phyloP scores from a whole-genome alignment of 2,329 filamentous ascomycete genomes.

The Sporothrix humicola region DNA sequence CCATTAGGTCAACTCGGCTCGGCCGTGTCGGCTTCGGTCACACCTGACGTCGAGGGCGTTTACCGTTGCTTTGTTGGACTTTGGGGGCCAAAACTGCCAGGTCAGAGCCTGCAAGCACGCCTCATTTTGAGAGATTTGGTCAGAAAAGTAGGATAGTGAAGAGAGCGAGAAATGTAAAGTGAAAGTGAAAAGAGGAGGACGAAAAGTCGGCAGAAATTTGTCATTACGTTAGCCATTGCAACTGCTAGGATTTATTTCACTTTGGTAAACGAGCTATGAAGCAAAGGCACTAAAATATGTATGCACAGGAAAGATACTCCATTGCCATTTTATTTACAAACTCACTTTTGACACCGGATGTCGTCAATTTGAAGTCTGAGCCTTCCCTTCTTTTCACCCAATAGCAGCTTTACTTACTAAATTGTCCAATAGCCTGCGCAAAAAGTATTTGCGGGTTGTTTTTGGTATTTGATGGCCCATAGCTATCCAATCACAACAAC shows the following conservation, averaged over 20 bases:
- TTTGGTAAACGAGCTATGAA: too few species aligned
- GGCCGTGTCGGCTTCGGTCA: not conserved
- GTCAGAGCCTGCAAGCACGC: conserved; percentile 6
- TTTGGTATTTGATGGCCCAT: not conserved
- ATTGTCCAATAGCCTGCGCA: conserved; percentile 4
- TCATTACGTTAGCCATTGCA: too few species aligned
- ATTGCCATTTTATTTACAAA: not conserved
- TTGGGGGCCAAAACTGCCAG: conserved; percentile 18
- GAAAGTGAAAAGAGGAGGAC: not conserved
- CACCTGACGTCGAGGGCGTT: not conserved
- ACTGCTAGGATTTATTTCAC: too few species aligned
- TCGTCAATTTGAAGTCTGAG: not conserved
- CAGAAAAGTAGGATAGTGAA: not conserved
- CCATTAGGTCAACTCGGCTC: not conserved
- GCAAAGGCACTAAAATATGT: not conserved
- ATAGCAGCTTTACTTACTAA: not conserved
- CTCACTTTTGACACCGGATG: not conserved
- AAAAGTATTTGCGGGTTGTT: not conserved
- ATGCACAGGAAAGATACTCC: not conserved
- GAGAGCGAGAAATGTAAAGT: not conserved
- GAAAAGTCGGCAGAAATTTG: not conserved
- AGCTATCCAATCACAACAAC: not conserved
- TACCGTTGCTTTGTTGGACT: not conserved
- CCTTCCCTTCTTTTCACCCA: conserved; percentile 25
- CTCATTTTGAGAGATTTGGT: not conserved